Percentiles rank a stretch among this genome's conserved stretches.
Conservation (phyloP, 169 alveolate genomes). For the Eimeria acervulina region DNA sequence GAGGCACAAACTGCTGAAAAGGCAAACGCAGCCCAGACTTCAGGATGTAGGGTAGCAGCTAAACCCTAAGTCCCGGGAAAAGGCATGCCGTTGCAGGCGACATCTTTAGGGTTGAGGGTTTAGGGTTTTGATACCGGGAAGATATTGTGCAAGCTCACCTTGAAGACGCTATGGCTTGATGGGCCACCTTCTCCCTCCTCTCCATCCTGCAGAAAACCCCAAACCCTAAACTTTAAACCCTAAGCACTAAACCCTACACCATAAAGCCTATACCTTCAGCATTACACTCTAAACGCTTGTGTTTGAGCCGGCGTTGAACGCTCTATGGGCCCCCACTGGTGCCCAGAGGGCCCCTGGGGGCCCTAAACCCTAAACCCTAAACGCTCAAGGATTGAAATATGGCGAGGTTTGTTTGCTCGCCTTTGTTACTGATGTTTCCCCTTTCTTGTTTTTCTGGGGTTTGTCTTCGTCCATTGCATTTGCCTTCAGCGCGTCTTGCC, state of each 20-base stretch:
- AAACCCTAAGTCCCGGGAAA: background rate
- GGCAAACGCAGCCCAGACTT: background rate
- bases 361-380: slow-evolving; percentile 49
- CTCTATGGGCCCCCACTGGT: background rate
- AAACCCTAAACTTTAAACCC: slow-evolving; percentile 21
- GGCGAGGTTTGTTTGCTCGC: background rate
- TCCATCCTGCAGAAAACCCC: slow-evolving; percentile 58
- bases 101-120: background rate
- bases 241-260: background rate
- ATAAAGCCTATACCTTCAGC: background rate
- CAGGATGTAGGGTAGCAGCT: background rate
- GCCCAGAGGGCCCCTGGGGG: slow-evolving; percentile 11
- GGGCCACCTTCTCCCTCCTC: slow-evolving; percentile 24
- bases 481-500: slow-evolving; percentile 42
- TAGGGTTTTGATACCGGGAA: background rate
- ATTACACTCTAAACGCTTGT: background rate
- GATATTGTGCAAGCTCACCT: background rate
- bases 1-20: background rate
- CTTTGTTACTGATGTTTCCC: background rate
- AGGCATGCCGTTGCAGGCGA: background rate
- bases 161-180: slow-evolving; percentile 59
- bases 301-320: background rate
- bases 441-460: slow-evolving; percentile 28
- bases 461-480: slow-evolving; percentile 64
- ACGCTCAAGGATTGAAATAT: background rate